phyloP scores from a whole-genome alignment of 345 rosid genomes.

The Syzygium aromaticum region DNA sequence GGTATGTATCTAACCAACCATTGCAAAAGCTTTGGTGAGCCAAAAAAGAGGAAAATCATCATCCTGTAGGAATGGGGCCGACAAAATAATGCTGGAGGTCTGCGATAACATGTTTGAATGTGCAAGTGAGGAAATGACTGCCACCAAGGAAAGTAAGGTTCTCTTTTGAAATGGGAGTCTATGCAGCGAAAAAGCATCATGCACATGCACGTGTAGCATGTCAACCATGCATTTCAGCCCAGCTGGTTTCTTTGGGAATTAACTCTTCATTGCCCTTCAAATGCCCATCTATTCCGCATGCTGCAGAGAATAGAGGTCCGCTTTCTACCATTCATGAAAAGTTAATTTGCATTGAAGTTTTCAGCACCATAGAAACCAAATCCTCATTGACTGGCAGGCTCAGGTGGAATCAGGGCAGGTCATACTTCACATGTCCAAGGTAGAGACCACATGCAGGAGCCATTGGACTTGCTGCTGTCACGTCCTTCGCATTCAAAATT shows the following conservation, averaged over 20 bases:
- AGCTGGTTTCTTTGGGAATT: background rate
- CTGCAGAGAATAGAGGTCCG: background rate
- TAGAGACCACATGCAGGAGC: conserved; percentile 85
- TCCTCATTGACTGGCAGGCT: background rate
- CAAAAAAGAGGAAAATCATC: background rate
- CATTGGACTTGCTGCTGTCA: conserved; percentile 71
- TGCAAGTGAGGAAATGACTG: background rate
- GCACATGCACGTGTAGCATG: background rate
- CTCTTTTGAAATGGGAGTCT: background rate
- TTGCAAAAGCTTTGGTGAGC: background rate
- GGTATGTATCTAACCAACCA: background rate
- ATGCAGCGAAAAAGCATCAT: background rate
- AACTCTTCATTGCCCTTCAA: background rate
- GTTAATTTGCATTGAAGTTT: background rate
- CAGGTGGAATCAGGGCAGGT: conserved; percentile 26
- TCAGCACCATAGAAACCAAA: background rate
- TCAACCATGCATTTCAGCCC: background rate
- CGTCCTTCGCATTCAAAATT: conserved; percentile 64
- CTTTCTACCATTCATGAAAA: background rate
- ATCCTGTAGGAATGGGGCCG: background rate
- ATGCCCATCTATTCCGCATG: background rate
- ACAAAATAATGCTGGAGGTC: background rate
- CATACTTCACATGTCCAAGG: conserved; percentile 75
- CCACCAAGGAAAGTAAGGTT: background rate
- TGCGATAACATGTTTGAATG: background rate